Evolutionary conservation across 495 filamentous ascomycete genomes (phyloP).

Genomic region (Cercophora sp.): DNA sequence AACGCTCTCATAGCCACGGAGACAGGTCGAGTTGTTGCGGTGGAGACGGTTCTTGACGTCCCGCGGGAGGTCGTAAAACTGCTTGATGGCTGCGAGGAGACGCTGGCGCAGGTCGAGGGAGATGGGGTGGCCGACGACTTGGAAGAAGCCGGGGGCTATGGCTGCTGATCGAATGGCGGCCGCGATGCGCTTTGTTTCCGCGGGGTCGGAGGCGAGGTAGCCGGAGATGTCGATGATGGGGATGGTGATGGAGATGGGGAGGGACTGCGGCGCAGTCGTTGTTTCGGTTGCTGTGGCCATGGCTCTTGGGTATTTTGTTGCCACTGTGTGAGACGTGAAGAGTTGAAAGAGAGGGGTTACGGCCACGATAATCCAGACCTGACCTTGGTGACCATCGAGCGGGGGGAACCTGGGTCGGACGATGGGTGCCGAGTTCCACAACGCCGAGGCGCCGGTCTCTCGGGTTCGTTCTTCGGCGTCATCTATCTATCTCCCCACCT

Average conservation of each 20-base stretch:
- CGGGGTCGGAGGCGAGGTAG: slow-evolving; percentile 15
- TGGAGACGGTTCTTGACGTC: slow-evolving; percentile 15
- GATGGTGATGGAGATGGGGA: slow-evolving; percentile 14
- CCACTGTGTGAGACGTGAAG: too few relatives aligned
- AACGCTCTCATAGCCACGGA: slow-evolving; percentile 25
- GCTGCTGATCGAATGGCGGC: slow-evolving; percentile 44
- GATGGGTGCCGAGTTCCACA: not conserved
- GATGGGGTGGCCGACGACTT: slow-evolving; percentile 44
- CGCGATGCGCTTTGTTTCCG: slow-evolving; percentile 16
- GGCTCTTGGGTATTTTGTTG: too few relatives aligned
- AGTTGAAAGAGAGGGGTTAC: not conserved
- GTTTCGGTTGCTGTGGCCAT: not conserved
- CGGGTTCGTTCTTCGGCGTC: too few relatives aligned
- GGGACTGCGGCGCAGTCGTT: not conserved
- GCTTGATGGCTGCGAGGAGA: slow-evolving; percentile 6
- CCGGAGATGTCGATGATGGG: slow-evolving; percentile 28
- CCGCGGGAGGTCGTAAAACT: slow-evolving; percentile 21
- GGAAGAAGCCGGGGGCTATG: slow-evolving; percentile 54
- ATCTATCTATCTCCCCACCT: not conserved
- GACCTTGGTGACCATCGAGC: too few relatives aligned
- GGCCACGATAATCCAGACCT: too few relatives aligned
- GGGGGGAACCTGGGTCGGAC: not conserved
- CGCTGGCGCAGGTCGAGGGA: slow-evolving; percentile 26
- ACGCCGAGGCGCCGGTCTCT: not conserved
- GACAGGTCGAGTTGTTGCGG: slow-evolving; percentile 15